These are phyloP conservation scores for Claviceps humidiphila DNA, from an alignment of 2,329 filamentous ascomycete species.

Conservation along the genomic window DNA sequence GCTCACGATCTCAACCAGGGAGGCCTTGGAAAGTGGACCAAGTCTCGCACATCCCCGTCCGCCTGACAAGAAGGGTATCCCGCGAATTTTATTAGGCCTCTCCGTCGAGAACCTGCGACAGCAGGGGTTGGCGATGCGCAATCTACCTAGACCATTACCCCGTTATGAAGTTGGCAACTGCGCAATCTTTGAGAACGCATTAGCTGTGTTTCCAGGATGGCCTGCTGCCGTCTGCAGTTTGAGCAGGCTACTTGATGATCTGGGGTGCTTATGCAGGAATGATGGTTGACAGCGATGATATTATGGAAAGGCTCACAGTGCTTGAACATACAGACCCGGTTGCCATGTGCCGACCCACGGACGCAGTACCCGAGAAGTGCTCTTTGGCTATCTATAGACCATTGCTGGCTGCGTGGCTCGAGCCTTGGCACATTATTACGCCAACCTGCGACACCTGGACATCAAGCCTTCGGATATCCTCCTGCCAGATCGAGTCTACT, in stretches of 20 bases:
- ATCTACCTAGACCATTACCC: slow-evolving; percentile 29
- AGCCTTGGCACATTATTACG: slow-evolving; percentile 28
- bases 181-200: slow-evolving; percentile 27
- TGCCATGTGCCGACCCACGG: slow-evolving; percentile 18
- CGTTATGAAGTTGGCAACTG: slow-evolving; percentile 33
- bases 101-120: slow-evolving; percentile 28
- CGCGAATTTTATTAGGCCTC: slow-evolving; percentile 18
- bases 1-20: slow-evolving; percentile 28
- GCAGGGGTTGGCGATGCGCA: slow-evolving; percentile 34
- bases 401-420: slow-evolving; percentile 32
- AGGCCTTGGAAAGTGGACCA: slow-evolving; percentile 30
- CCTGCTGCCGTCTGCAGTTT: slow-evolving; percentile 34
- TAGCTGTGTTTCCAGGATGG: slow-evolving; percentile 33
- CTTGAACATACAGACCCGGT: slow-evolving; percentile 25
- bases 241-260: slow-evolving; percentile 26
- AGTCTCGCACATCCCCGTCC: slow-evolving; percentile 26
- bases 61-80: slow-evolving; percentile 32
- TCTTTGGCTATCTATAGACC: slow-evolving; percentile 27
- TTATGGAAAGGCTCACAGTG: slow-evolving; percentile 22
- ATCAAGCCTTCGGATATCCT: slow-evolving; percentile 36
- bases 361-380: slow-evolving; percentile 14
- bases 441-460: slow-evolving; percentile 31
- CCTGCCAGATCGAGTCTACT: slow-evolving; percentile 30
- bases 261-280: slow-evolving; percentile 26
- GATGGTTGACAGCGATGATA: slow-evolving; percentile 26